Conservation (phyloP, 2,329 filamentous ascomycete genomes). For the Calonectria hongkongensis region DNA sequence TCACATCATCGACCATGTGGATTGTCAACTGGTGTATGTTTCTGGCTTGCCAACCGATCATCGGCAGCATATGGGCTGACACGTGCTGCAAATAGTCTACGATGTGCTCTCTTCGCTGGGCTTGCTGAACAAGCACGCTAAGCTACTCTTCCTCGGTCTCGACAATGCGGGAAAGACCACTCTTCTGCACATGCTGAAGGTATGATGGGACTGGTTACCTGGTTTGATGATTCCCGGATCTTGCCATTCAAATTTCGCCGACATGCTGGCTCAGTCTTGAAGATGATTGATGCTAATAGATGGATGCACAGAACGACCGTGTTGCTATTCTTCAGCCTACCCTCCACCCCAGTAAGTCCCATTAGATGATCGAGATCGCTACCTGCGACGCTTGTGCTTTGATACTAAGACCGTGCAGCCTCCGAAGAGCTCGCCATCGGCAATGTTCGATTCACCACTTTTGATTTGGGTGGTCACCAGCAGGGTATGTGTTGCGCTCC, state of each 20-base stretch:
- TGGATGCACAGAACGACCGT: conserved; percentile 83
- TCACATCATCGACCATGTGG: conserved; percentile 80
- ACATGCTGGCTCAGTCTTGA: conserved; percentile 20
- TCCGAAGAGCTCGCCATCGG: conserved; percentile 95
- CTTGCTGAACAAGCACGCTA: conserved; percentile 95
- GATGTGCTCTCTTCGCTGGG: conserved; percentile 91
- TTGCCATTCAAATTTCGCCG: conserved; percentile 10
- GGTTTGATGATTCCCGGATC: conserved; percentile 20
- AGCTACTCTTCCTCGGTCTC: conserved; percentile 93
- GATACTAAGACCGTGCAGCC: conserved; percentile 68
- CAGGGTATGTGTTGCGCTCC: conserved; percentile 76
- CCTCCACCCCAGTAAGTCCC: conserved; percentile 87
- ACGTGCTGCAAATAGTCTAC: conserved; percentile 76
- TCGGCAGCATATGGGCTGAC: conserved; percentile 56
- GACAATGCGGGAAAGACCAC: conserved; percentile 98
- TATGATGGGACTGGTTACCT: conserved; percentile 63
- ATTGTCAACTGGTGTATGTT: conserved; percentile 95
- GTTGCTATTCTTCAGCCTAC: conserved; percentile 94
- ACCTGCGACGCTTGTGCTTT: background rate
- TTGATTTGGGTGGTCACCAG: conserved; percentile 94
- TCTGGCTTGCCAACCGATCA: conserved; percentile 35
- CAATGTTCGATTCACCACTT: conserved; percentile 95
- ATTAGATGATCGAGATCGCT: conserved; percentile 13
- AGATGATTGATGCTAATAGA: conserved; percentile 50
- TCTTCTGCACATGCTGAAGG: conserved; percentile 96